phyloP scores from a whole-genome alignment of 73 alveolate genomes.

The Stentor roeselii region DNA sequence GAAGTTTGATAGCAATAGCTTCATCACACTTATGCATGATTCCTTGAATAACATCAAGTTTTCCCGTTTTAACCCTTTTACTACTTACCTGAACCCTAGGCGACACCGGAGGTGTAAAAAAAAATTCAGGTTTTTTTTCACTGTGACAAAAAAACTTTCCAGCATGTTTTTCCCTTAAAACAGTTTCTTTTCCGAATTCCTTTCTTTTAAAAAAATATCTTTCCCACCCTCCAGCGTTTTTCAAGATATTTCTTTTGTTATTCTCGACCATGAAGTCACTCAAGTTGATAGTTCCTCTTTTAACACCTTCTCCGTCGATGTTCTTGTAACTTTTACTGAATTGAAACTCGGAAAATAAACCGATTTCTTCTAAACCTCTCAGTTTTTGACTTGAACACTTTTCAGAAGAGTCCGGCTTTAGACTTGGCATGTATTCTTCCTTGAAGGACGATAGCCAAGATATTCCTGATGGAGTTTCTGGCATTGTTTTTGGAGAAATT shows the following conservation, averaged over 20 bases:
- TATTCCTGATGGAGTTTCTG: background rate
- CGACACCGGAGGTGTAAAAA: background rate
- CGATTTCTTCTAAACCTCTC: background rate
- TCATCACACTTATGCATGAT: background rate
- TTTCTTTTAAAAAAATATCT: background rate
- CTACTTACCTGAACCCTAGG: background rate
- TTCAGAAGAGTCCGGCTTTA: background rate
- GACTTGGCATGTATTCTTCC: background rate
- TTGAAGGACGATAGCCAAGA: background rate
- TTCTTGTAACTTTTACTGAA: background rate
- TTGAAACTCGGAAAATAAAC: background rate
- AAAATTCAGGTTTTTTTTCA: background rate
- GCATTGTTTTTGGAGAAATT: background rate
- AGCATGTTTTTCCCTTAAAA: background rate
- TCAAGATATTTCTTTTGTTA: background rate
- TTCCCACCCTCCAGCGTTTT: background rate
- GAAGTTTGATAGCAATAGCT: background rate
- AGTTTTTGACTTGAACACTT: background rate
- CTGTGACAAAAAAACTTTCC: background rate
- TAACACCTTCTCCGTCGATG: background rate
- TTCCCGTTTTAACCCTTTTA: background rate
- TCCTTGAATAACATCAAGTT: background rate
- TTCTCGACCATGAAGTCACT: background rate
- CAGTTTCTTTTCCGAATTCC: background rate
- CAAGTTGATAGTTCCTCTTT: background rate